phyloP scores from a whole-genome alignment of 1,139 yeast genomes.

The Blastobotrys aristatus region DNA sequence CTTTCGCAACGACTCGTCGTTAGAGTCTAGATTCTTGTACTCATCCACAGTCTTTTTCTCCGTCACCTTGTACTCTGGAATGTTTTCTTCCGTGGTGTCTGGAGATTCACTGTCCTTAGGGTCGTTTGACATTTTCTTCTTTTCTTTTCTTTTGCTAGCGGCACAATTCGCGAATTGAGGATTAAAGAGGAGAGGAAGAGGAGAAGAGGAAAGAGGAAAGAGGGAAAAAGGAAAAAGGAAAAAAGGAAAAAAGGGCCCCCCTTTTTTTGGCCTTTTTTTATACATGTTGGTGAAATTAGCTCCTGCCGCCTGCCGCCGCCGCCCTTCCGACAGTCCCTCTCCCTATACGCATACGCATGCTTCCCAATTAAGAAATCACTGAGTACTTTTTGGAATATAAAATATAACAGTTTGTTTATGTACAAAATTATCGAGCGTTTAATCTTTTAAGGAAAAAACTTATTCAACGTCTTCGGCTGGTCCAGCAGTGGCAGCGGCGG shows the following conservation, averaged over 20 bases:
- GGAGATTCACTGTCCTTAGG: neutral
- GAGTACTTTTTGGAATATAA: no score
- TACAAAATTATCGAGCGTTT: neutral
- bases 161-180: neutral
- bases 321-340: no score
- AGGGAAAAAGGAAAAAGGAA: neutral
- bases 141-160: neutral
- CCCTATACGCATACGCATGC: no score
- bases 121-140: constrained; percentile 3
- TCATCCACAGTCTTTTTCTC: constrained; percentile 85
- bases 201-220: neutral
- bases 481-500: constrained; percentile 23
- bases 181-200: neutral
- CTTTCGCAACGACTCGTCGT: constrained; percentile 83
- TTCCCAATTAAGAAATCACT: no score
- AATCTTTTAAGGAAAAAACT: constrained; percentile 7
- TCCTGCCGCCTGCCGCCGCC: no score
- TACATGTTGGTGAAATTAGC: no score
- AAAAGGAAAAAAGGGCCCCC: neutral
- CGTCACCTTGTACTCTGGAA: constrained; percentile 55
- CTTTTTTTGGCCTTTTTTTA: no score
- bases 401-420: neutral
- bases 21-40: constrained; percentile 74
- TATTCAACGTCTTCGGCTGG: constrained; percentile 22
- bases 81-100: constrained; percentile 2